Conservation (phyloP, 2,329 filamentous ascomycete genomes). For the Paecilomyces formosus region DNA sequence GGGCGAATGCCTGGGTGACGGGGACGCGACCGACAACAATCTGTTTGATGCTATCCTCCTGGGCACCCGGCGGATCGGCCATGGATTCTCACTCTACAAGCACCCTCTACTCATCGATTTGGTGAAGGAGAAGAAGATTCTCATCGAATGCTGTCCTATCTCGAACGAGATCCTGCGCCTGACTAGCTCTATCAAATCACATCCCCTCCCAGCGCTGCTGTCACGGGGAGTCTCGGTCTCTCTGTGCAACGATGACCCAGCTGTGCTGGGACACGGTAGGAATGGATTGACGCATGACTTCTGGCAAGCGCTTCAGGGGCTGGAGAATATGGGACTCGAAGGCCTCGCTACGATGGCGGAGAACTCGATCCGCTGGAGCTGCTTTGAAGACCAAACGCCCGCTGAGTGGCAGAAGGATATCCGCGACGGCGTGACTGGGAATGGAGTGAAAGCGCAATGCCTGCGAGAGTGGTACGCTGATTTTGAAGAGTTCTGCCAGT, state of each 20-base stretch:
- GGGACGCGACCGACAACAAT: constrained; percentile 70
- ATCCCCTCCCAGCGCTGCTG: constrained; percentile 76
- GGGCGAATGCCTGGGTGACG: constrained; percentile 77
- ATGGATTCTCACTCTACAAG: constrained; percentile 82
- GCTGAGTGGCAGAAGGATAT: constrained; percentile 67
- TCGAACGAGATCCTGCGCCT: constrained; percentile 82
- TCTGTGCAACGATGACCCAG: constrained; percentile 85
- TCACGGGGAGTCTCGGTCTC: constrained; percentile 76
- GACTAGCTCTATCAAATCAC: constrained; percentile 65
- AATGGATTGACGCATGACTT: constrained; percentile 87
- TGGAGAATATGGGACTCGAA: constrained; percentile 83
- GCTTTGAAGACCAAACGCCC: constrained; percentile 69
- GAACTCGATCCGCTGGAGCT: constrained; percentile 86
- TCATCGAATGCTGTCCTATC: constrained; percentile 85
- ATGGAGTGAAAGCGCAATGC: constrained; percentile 61
- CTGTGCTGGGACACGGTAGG: constrained; percentile 74
- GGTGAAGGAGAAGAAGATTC: constrained; percentile 79
- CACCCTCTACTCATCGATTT: constrained; percentile 85
- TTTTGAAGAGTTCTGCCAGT: constrained; percentile 87
- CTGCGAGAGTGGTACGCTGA: constrained; percentile 71
- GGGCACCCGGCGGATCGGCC: constrained; percentile 80
- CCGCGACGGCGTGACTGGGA: constrained; percentile 64
- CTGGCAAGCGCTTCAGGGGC: constrained; percentile 86
- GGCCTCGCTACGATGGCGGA: constrained; percentile 82
- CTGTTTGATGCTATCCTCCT: constrained; percentile 84